Evolutionary conservation across 2,329 filamentous ascomycete species (phyloP).

Genomic region (Aspergillus candidus): DNA sequence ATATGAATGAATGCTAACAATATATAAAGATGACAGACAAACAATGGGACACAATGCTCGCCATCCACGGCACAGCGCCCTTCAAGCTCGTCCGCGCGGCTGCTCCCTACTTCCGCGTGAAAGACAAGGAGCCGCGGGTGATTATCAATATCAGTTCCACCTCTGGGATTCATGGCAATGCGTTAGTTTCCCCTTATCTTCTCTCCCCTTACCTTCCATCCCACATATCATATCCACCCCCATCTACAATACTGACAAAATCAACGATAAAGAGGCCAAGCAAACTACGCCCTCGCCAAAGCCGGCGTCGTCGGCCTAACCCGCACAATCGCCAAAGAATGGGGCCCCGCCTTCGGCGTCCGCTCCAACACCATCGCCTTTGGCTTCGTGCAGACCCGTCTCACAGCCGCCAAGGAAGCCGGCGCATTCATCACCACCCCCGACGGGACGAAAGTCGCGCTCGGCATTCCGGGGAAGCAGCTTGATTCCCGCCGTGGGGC

Average conservation of each 20-base stretch:
- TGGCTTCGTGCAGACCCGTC: conserved; percentile 69
- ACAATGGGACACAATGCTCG: conserved; percentile 84
- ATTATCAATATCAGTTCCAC: conserved; percentile 82
- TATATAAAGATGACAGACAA: conserved; percentile 65
- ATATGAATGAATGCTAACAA: conserved; percentile 1
- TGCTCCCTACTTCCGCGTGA: conserved; percentile 80
- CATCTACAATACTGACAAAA: not conserved
- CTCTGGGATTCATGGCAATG: conserved; percentile 76
- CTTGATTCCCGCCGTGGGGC: conserved; percentile 23
- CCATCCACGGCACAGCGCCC: conserved; percentile 75
- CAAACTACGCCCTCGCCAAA: conserved; percentile 82
- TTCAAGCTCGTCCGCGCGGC: conserved; percentile 77
- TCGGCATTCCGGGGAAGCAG: conserved; percentile 66
- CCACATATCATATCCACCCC: not conserved
- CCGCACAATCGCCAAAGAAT: conserved; percentile 88
- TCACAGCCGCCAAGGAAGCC: conserved; percentile 79
- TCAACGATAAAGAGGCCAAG: conserved; percentile 56
- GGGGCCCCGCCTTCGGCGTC: conserved; percentile 78
- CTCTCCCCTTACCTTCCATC: not conserved
- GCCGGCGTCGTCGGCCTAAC: conserved; percentile 76
- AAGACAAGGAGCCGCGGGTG: conserved; percentile 69
- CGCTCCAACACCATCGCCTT: conserved; percentile 79
- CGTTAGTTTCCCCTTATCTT: conserved; percentile 36
- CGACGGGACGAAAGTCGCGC: conserved; percentile 65
- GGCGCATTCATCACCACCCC: conserved; percentile 73